Evolutionary conservation across 2,329 filamentous ascomycete genomes (phyloP).

Genomic region (Sclerotinia sclerotiorum): DNA sequence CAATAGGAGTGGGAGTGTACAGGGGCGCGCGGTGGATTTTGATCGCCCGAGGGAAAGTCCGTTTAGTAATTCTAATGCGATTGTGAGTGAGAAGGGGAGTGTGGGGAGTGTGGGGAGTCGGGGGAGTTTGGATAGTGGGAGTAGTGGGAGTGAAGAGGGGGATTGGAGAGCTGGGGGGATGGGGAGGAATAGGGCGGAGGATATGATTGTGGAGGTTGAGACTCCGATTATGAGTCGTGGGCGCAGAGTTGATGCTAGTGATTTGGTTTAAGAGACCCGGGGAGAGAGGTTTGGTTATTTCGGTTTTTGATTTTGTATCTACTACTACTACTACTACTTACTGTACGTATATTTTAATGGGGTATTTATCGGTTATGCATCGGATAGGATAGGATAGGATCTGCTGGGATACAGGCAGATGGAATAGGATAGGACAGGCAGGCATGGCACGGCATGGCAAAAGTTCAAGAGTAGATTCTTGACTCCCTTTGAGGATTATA

Average conservation of each 20-base stretch:
- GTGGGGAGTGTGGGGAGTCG: background rate
- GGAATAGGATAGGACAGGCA: background rate
- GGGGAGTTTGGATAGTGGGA: background rate
- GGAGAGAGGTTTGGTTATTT: too few relatives aligned
- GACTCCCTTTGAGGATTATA: background rate
- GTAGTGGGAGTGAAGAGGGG: background rate
- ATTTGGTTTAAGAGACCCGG: background rate
- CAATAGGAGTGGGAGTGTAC: background rate
- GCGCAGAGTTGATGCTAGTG: background rate
- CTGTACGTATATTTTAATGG: background rate
- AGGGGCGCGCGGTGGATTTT: slow-evolving; percentile 17
- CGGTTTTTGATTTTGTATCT: background rate
- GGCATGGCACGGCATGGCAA: background rate
- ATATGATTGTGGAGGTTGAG: background rate
- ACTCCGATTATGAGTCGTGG: background rate
- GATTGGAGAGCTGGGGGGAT: background rate
- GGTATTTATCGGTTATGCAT: background rate
- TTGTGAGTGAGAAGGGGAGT: background rate
- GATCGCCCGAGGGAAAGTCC: slow-evolving; percentile 16
- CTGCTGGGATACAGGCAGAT: background rate
- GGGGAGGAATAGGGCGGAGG: background rate
- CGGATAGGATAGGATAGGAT: background rate
- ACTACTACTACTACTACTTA: too few relatives aligned
- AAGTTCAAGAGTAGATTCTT: background rate
- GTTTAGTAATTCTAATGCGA: slow-evolving; percentile 4